Conservation (phyloP, 2,329 filamentous ascomycete species). For the Fusarium torreyae region DNA sequence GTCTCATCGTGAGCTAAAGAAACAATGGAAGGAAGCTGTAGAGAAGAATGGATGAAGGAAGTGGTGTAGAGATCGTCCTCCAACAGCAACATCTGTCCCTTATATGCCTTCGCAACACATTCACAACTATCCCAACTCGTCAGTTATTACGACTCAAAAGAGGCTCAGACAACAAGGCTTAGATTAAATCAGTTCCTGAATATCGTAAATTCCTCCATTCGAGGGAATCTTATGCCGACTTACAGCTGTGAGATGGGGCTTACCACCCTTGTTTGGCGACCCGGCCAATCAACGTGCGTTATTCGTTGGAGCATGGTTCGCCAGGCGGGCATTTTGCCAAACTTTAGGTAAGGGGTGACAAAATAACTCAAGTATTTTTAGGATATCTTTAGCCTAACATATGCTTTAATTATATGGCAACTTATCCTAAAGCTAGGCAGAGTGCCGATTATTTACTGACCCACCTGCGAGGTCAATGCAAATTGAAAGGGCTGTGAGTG, state of each 20-base stretch:
- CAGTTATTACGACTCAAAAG: conserved; percentile 4
- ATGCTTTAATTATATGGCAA: too few relatives aligned
- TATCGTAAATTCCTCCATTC: neutral
- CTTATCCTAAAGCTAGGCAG: too few relatives aligned
- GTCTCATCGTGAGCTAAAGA: neutral
- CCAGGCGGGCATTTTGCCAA: too few relatives aligned
- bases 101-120: neutral
- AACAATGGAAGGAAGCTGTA: neutral
- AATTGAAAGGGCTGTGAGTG: neutral
- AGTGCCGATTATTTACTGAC: too few relatives aligned
- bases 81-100: neutral
- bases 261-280: conserved; percentile 20
- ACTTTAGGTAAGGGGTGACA: too few relatives aligned
- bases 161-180: conserved; percentile 8
- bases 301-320: neutral
- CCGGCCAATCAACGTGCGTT: conserved; percentile 1
- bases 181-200: neutral
- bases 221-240: neutral
- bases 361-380: too few relatives aligned
- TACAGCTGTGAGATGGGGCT: neutral
- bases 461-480: neutral
- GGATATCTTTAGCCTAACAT: too few relatives aligned
- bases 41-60: neutral
- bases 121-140: neutral
- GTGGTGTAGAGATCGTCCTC: neutral